A percentile compares a stretch with the other conserved stretches of the same genome.
These are phyloP conservation scores for Linaria vulgaris DNA, from an alignment of 257 asterid species.

Conservation along the genomic window DNA sequence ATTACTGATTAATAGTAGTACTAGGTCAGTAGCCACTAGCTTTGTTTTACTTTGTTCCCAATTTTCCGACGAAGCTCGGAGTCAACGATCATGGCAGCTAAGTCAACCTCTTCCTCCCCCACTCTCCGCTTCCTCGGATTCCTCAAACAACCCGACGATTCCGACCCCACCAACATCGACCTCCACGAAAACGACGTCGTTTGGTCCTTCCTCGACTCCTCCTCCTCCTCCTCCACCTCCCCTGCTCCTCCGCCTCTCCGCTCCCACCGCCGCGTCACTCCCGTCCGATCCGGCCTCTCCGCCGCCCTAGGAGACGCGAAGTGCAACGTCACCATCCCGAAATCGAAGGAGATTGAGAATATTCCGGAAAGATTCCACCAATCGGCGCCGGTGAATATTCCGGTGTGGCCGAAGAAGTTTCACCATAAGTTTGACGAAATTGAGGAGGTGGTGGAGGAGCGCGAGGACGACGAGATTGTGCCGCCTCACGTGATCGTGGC, in stretches of 20 bases:
- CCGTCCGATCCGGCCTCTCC: conserved; percentile 55
- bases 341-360: conserved; percentile 49
- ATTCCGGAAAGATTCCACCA: conserved; percentile 41
- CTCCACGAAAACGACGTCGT: conserved; percentile 83
- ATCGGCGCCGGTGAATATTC: conserved; percentile 86
- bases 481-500: conserved; percentile 97
- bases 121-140: conserved; percentile 50
- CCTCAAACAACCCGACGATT: conserved; percentile 42
- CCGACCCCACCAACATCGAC: conserved; percentile 40
- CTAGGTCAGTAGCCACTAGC: too few relatives aligned
- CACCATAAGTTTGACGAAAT: conserved; percentile 25
- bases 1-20: too few relatives aligned
- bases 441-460: conserved; percentile 30
- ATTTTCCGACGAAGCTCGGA: too few relatives aligned
- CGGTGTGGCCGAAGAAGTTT: conserved; percentile 56
- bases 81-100: conserved; percentile 47
- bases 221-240: too few relatives aligned
- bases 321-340: conserved; percentile 44
- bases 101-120: conserved; percentile 36
- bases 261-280: conserved; percentile 26
- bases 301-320: conserved; percentile 55
- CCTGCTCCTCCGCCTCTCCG: conserved; percentile 37
- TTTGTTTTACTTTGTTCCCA: too few relatives aligned
- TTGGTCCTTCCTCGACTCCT: conserved; percentile 68
- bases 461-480: conserved; percentile 57